Evolutionary conservation across 805 yeast species (phyloP), one percentile per base, ranked within the genome.

Genomic region (Metschnikowia noctiluminum): DNA sequence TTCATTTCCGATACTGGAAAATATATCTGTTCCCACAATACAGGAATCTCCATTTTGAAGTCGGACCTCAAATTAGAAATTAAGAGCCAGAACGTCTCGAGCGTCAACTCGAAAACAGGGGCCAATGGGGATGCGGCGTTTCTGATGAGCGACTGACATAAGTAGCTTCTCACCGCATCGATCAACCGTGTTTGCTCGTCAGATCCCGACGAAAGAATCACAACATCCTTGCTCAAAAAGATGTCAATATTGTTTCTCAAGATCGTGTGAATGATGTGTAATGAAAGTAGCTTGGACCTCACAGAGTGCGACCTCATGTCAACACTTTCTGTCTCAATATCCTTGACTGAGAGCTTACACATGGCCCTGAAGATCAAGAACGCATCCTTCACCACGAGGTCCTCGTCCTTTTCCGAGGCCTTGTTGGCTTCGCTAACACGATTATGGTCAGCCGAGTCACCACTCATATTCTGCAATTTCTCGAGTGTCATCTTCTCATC

Each of bases 1-100:
- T 85, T 87, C 82, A 94, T 80, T 61, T 92, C 98, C 40, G 94
- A 80, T 38, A 95, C 89, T 2, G 98, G 97, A 68, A 94, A 87
- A 65, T 94, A 94, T 45, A 92, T 89, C 61, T 94, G 98, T 40
- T 84, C 86, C 71, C 91, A 80, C 61, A 95, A 88, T 0, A 95
- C 96, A 0, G 97, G 96, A 40, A 94, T 88, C 63, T 94, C 99
- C 56, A 86, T 79, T 66, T 91, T 92, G 73, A 94, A 90, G 57
- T 87, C 94, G 12, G 86, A 78, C 62, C 99, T 81, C 58, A 95
- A 71, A 58, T 89, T 87, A 26, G 90, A 81, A 37, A 92, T 74
- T 57, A 94, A 74, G 38, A 92, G 71, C 96, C 97, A 94, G 71
- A 90, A 90, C 14, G 95, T 91, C 66, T 94, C 98, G 37, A 92